Evolutionary conservation across 306 rosid genomes (phyloP), one percentile per base, ranked within the genome.

Genomic region (Lablab purpureus): DNA sequence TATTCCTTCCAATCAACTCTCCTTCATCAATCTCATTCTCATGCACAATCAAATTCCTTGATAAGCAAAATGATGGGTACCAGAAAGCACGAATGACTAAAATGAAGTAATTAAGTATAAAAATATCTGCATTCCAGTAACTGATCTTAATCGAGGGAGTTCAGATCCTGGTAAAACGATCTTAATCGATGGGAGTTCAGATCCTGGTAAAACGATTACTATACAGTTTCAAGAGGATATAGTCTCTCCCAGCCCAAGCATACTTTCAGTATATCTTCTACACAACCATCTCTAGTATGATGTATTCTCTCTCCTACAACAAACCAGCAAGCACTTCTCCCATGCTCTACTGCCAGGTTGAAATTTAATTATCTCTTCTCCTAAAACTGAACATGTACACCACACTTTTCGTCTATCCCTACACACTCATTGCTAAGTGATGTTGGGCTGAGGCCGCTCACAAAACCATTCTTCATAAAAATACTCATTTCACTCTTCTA

Each of bases 1-100:
- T 14, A 54, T 30, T 69, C 37, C 63, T 58, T 69, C 73, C 74
- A 30, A 74, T 10, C 49, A 52, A 41, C 17, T 66, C 79, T 43
- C 74, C 64, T 43, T 55, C 28, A 23, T 73, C 22, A 56, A 27
- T 55, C 73, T 37, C 28, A 49, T 21, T 52, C 50, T 37, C 60
- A 62, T 2, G n/a, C 45, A 80, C 10, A 71, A 23, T 50, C 56
- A 49, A 71, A 50, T 72, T 72, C 23, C 59, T 18, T 36, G 19
- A 25, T 36, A 62, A 63, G 55, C 52, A 47, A 34, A 12, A 51
- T n/a, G 66, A 59, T 59, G 27, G 19, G 66, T 27, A 27, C 19
- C 40, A 59, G 66, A 19, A 59, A 59, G 40, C 4, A 25, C 11
- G 34, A 56, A 12, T 23, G 36, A 23, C 18, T 12, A 13, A 56